Conservation (phyloP, 768 basidiomycete genomes). For the Suillus subluteus region DNA sequence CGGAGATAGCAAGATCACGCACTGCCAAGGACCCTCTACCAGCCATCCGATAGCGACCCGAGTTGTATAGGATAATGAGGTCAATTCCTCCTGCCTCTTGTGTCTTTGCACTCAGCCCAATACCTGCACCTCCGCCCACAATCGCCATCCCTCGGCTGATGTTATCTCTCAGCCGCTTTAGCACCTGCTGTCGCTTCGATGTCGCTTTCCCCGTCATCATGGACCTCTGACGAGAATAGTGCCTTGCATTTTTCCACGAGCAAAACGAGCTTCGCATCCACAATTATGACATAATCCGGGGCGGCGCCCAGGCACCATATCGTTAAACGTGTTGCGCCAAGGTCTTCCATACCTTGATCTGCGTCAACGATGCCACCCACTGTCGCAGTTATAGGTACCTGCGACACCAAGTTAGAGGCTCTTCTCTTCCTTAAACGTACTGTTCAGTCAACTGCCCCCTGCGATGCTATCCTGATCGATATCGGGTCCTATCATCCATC, state of each 20-base stretch:
- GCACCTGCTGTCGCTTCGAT: conserved; percentile 23
- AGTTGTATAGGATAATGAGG: conserved; percentile 35
- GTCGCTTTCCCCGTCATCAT: conserved; percentile 10
- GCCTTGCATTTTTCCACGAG: neutral
- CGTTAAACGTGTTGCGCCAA: neutral
- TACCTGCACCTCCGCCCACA: conserved; percentile 29
- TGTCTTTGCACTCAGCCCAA: conserved; percentile 31
- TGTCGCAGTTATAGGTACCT: conserved; percentile 32
- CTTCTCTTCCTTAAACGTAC: conserved; percentile 26
- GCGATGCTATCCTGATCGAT: conserved; percentile 33
- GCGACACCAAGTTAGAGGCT: conserved; percentile 31
- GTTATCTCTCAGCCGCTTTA: conserved; percentile 18
- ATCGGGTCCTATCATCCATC: conserved; percentile 24
- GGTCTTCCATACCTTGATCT: neutral
- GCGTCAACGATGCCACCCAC: conserved; percentile 14
- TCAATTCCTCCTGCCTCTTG: conserved; percentile 32
- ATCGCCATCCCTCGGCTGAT: conserved; percentile 26
- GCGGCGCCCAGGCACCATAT: neutral
- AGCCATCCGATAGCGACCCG: conserved; percentile 35
- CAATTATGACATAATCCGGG: conserved; percentile 25
- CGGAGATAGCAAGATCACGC: conserved; percentile 13
- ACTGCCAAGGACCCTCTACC: conserved; percentile 35
- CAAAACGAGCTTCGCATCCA: neutral
- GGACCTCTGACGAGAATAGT: conserved; percentile 5
- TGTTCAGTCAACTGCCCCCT: conserved; percentile 17